These are phyloP conservation scores for Aureobasidium sp. DNA, from an alignment of 2,329 filamentous ascomycete species.

Conservation along the genomic window DNA sequence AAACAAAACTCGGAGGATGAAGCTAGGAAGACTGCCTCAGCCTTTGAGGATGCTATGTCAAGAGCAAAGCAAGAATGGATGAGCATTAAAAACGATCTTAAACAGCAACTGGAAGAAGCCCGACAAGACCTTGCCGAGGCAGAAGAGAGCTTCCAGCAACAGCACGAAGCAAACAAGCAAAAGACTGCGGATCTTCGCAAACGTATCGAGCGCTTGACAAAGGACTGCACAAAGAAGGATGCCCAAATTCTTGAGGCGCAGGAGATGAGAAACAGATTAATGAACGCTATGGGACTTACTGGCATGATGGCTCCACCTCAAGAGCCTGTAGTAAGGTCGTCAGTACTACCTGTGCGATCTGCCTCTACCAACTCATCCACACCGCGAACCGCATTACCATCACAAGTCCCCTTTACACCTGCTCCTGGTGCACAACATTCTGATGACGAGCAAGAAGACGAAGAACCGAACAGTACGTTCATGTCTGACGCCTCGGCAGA, in stretches of 20 bases:
- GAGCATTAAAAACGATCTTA: slow-evolving; percentile 13
- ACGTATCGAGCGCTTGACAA: slow-evolving; percentile 25
- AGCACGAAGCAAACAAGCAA: slow-evolving; percentile 15
- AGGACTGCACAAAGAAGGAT: slow-evolving; percentile 30
- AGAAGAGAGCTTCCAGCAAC: slow-evolving; percentile 15
- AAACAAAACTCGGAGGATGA: slow-evolving; percentile 4
- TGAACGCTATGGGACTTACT: slow-evolving; percentile 31
- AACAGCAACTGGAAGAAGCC: slow-evolving; percentile 12
- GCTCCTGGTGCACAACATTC: not conserved
- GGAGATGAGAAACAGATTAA: slow-evolving; percentile 31
- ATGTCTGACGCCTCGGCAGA: slow-evolving; percentile 27
- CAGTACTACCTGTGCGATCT: slow-evolving; percentile 16
- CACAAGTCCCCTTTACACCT: slow-evolving; percentile 8
- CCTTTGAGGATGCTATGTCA: slow-evolving; percentile 9
- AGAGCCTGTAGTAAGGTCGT: slow-evolving; percentile 14
- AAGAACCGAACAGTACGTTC: slow-evolving; percentile 21
- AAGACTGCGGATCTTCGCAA: slow-evolving; percentile 22
- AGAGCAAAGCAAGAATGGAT: slow-evolving; percentile 12
- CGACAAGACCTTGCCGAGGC: slow-evolving; percentile 21
- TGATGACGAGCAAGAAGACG: slow-evolving; percentile 11
- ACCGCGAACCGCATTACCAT: not conserved
- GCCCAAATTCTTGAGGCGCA: slow-evolving; percentile 33
- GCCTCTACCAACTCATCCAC: slow-evolving; percentile 14
- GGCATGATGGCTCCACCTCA: slow-evolving; percentile 5
- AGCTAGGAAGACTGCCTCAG: not conserved